Evolutionary conservation across 108 stramenopile genomes (phyloP).

Genomic region (Licmophora abbreviata): DNA sequence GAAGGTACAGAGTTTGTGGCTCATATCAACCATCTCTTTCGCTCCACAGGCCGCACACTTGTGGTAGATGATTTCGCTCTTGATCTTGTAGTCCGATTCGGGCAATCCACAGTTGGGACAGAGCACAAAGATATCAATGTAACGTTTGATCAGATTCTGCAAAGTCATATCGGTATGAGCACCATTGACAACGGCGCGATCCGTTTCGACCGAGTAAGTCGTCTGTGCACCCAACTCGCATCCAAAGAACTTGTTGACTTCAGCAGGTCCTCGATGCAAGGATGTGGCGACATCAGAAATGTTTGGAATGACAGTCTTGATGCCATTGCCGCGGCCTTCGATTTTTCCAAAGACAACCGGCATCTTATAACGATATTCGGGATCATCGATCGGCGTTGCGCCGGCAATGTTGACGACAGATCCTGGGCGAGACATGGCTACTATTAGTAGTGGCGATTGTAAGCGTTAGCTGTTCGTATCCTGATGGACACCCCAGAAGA

Average conservation of each 20-base stretch:
- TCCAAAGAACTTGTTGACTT: conserved; percentile 97
- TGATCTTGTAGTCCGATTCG: conserved; percentile 98
- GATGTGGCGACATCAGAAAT: conserved; percentile 77
- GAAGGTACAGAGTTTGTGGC: conserved; percentile 90
- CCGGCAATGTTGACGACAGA: conserved; percentile 88
- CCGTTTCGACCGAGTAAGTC: conserved; percentile 85
- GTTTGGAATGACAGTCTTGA: conserved; percentile 97
- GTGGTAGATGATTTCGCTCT: conserved; percentile 85
- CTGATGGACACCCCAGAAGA: too few relatives aligned
- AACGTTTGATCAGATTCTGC: conserved; percentile 86
- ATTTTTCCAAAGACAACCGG: conserved; percentile 92
- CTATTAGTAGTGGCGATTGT: too few relatives aligned
- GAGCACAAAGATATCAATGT: conserved; percentile 95
- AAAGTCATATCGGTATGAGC: conserved; percentile 86
- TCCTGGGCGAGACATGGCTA: conserved; percentile 31
- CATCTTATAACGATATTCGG: conserved; percentile 97
- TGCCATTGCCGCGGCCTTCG: conserved; percentile 99
- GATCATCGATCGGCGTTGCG: conserved; percentile 83
- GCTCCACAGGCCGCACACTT: conserved; percentile 96
- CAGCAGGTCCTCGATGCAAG: conserved; percentile 86
- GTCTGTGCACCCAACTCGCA: conserved; percentile 97
- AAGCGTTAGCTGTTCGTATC: too few relatives aligned
- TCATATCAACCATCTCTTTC: conserved; percentile 96
- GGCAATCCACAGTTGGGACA: conserved; percentile 95
- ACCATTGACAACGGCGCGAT: conserved; percentile 97